Evolutionary conservation across 306 rosid species (phyloP).

Genomic region (Cajanus cajan): DNA sequence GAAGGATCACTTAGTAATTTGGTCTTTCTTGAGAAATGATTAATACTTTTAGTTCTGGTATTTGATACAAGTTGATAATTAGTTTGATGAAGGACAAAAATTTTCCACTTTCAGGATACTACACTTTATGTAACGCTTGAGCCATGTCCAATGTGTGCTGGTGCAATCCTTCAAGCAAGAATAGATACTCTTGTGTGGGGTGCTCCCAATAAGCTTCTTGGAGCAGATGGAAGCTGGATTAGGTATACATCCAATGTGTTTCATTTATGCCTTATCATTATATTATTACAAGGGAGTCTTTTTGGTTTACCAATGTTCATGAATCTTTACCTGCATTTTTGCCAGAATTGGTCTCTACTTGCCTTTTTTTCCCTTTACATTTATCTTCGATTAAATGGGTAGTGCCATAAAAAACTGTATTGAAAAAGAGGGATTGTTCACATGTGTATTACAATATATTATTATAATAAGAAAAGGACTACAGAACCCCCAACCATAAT

Average conservation of each 20-base stretch:
- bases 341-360: background rate
- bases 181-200: slow-evolving; percentile 88
- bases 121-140: slow-evolving; percentile 93
- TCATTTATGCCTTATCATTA: slow-evolving; percentile 4
- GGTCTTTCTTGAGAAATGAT: slow-evolving; percentile 14
- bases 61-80: slow-evolving; percentile 12
- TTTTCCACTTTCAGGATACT: slow-evolving; percentile 50
- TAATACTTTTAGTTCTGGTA: slow-evolving; percentile 13
- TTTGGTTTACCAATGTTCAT: background rate
- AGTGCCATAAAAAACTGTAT: background rate
- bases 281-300: slow-evolving; percentile 19
- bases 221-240: slow-evolving; percentile 99
- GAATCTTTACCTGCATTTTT: background rate
- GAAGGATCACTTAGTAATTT: background rate
- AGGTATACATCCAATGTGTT: slow-evolving; percentile 49
- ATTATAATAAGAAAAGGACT: background rate
- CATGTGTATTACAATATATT: background rate
- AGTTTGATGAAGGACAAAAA: slow-evolving; percentile 27
- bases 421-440: background rate
- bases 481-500: background rate
- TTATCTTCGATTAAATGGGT: background rate
- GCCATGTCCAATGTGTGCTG: slow-evolving; percentile 99
- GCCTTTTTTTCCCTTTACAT: background rate
- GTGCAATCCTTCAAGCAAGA: slow-evolving; percentile 94
- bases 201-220: slow-evolving; percentile 99